Conservation (phyloP, 495 filamentous ascomycete genomes). For the Penicillium fimorum region DNA sequence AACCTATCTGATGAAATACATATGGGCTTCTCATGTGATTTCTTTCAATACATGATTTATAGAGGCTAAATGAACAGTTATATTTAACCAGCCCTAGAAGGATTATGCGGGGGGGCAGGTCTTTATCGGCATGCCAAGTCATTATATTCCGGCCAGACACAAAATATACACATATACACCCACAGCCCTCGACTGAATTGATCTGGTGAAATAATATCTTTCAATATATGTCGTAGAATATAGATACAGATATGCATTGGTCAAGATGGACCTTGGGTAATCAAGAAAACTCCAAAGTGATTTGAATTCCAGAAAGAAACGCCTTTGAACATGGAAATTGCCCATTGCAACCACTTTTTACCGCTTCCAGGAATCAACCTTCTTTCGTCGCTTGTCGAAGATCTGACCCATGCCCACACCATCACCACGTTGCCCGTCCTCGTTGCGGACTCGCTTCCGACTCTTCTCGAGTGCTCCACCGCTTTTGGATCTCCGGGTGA, state of each 20-base stretch:
- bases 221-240: not conserved
- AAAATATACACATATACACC: not conserved
- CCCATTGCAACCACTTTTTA: constrained; percentile 14
- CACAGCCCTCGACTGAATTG: not conserved
- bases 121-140: not conserved
- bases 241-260: constrained; percentile 10
- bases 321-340: constrained; percentile 10
- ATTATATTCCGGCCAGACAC: not conserved
- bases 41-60: constrained; percentile 3
- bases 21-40: not conserved
- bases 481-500: constrained; percentile 59
- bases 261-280: constrained; percentile 10
- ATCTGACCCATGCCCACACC: constrained; percentile 60
- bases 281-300: constrained; percentile 10
- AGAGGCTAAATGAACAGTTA: too few relatives aligned
- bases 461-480: constrained; percentile 71
- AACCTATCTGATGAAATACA: not conserved
- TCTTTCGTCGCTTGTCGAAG: constrained; percentile 73
- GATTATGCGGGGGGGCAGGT: not conserved
- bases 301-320: constrained; percentile 5
- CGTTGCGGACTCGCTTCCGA: constrained; percentile 64
- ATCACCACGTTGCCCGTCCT: constrained; percentile 59
- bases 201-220: not conserved
- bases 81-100: not conserved
- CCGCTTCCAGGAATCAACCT: constrained; percentile 58